Evolutionary conservation across 306 rosid species (phyloP), one percentile per base, ranked within the genome.

Genomic region (Hylodesmum podocarpum): DNA sequence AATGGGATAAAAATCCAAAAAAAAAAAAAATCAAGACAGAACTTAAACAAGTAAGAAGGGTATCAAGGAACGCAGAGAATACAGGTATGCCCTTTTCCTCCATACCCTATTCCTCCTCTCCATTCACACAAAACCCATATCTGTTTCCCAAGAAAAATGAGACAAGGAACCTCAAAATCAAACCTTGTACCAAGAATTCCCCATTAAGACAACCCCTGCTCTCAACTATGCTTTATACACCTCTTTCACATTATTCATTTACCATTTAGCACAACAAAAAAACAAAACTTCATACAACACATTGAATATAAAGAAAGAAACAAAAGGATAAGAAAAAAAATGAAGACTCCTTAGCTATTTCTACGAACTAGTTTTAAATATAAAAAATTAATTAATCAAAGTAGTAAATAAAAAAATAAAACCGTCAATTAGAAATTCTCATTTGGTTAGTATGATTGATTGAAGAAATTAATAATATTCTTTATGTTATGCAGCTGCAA

Each of bases 131-230:
- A 58, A 70, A 82, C 75, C 80, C 77, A 54, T 24, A 72, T 50
- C 19, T n/a, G 12, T 40, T 70, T 11, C 10, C 41, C 28, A 47
- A 5, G 2, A 39, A 78, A 78, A 27, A 21, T 47, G 15, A 3
- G 15, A 63, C 27, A 70, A 64, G 10, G 40, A 76, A 36, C 70
- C 4, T 3, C 77, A 79, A 86, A 76, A 79, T 19, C 78, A 68
- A 82, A 75, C 22, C 80, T 82, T 66, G 39, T 3, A 58, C 7
- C 33, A 3, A 8, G 28, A 43, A 34, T 66, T 76, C 43, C 70
- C 50, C 70, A 75, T 29, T 33, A 8, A 76, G 21, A 34, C 64
- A 41, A 0, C 27, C 36, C 66, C 70, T 51, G 41, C 58, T 43
- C 74, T 71, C 70, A 62, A 34, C 70, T 51, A 79, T 61, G 55